phyloP scores from a whole-genome alignment of 371 early-diverging fungal genomes.

The Mucor indicus region DNA sequence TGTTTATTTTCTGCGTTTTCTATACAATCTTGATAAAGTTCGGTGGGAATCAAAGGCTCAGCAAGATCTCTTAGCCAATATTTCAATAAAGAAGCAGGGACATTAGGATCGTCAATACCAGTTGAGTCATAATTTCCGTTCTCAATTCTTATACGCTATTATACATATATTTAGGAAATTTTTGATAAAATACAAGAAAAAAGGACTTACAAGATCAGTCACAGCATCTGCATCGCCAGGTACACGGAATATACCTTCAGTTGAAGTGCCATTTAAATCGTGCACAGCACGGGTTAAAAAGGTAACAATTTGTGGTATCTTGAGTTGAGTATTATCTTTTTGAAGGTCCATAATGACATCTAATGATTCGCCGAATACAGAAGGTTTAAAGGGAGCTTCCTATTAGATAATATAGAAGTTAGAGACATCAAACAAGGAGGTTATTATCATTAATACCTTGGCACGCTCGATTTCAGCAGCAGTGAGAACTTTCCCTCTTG shows the following conservation, averaged over 20 bases:
- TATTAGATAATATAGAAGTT: neutral
- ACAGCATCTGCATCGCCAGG: conserved; percentile 93
- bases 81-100: conserved; percentile 89
- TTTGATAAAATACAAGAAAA: neutral
- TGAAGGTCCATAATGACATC: conserved; percentile 75
- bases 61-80: conserved; percentile 93
- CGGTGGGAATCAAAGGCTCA: conserved; percentile 85
- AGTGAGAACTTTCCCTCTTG: conserved; percentile 78
- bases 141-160: conserved; percentile 81
- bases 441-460: conserved; percentile 37
- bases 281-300: conserved; percentile 78
- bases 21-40: conserved; percentile 73
- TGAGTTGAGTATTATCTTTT: conserved; percentile 30
- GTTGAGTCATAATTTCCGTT: conserved; percentile 72
- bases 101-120: conserved; percentile 84
- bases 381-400: conserved; percentile 83
- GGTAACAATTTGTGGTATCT: conserved; percentile 79
- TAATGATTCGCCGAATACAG: conserved; percentile 91
- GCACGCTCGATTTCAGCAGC: conserved; percentile 80
- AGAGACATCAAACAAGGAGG: no score
- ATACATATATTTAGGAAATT: no score
- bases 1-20: conserved; percentile 50
- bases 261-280: conserved; percentile 68
- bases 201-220: conserved; percentile 62
- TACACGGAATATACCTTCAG: conserved; percentile 97